These are phyloP conservation scores for Colletotrichum somersetense DNA, from an alignment of 2,329 filamentous ascomycete species.

Conservation along the genomic window DNA sequence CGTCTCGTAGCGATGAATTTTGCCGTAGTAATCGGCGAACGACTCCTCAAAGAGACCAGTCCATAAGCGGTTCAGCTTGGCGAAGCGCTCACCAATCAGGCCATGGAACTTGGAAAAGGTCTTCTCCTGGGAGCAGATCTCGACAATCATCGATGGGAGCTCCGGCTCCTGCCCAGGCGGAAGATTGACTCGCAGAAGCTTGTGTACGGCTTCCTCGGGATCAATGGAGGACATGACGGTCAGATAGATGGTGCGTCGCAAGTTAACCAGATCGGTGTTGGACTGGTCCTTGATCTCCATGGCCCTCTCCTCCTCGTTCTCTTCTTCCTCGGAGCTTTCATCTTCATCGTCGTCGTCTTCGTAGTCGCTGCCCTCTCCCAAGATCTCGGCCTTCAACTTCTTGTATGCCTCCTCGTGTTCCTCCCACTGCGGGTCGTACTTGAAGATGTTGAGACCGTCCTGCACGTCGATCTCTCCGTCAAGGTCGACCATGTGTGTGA, in stretches of 20 bases:
- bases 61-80: slow-evolving; percentile 96
- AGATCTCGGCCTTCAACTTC: slow-evolving; percentile 90
- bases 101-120: slow-evolving; percentile 99
- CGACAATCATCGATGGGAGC: slow-evolving; percentile 95
- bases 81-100: slow-evolving; percentile 92
- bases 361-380: slow-evolving; percentile 91
- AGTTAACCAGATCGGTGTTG: slow-evolving; percentile 93
- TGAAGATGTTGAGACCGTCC: slow-evolving; percentile 94
- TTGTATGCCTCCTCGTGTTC: slow-evolving; percentile 92
- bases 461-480: slow-evolving; percentile 88
- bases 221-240: slow-evolving; percentile 98
- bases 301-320: slow-evolving; percentile 82
- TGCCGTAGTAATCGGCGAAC: slow-evolving; percentile 95
- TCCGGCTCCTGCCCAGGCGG: slow-evolving; percentile 89
- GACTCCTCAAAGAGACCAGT: slow-evolving; percentile 90
- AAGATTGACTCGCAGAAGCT: slow-evolving; percentile 93
- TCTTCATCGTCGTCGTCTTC: slow-evolving; percentile 77
- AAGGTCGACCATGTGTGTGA: slow-evolving; percentile 87
- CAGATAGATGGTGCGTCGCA: slow-evolving; percentile 94
- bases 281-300: slow-evolving; percentile 98
- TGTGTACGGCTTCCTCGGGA: slow-evolving; percentile 97
- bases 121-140: slow-evolving; percentile 95
- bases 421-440: slow-evolving; percentile 90
- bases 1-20: slow-evolving; percentile 96
- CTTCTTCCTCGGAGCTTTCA: slow-evolving; percentile 78